Percentiles rank a stretch among this genome's conserved stretches.
phyloP scores from a whole-genome alignment of 1,139 yeast species.

The Dujonia santamariae region DNA sequence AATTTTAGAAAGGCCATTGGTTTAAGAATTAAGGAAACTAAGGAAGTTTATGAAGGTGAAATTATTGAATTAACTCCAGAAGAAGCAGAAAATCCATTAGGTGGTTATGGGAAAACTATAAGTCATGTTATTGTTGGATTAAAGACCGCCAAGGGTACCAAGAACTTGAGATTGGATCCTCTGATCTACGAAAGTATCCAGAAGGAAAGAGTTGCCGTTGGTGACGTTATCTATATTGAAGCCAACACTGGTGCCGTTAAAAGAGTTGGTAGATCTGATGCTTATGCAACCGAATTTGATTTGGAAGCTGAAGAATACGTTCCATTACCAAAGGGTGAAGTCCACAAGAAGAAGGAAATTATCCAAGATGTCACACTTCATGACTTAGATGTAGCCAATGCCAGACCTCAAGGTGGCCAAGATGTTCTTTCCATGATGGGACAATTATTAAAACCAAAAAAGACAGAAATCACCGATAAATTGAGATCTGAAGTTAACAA shows the following conservation, averaged over 20 bases:
- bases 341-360: constrained; percentile 96
- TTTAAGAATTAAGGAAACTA: constrained; percentile 90
- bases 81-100: constrained; percentile 94
- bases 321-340: constrained; percentile 98
- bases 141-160: constrained; percentile 94
- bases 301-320: constrained; percentile 98
- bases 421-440: constrained; percentile 99
- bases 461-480: constrained; percentile 98
- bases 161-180: constrained; percentile 89
- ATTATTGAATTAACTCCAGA: constrained; percentile 95
- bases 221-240: constrained; percentile 96
- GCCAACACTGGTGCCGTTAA: constrained; percentile 97
- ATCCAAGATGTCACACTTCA: constrained; percentile 97
- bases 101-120: constrained; percentile 96
- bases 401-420: constrained; percentile 98
- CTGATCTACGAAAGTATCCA: constrained; percentile 94
- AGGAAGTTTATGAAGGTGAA: constrained; percentile 98
- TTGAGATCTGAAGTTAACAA: constrained; percentile 90
- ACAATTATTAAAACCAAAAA: constrained; percentile 89
- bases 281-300: constrained; percentile 97
- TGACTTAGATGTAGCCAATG: constrained; percentile 93
- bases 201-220: constrained; percentile 90
- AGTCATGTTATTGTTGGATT: constrained; percentile 92
- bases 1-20: constrained; percentile 97
- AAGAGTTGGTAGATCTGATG: constrained; percentile 96